These are phyloP conservation scores for Truncatella angustata DNA, from an alignment of 2,329 filamentous ascomycete genomes.

Conservation along the genomic window DNA sequence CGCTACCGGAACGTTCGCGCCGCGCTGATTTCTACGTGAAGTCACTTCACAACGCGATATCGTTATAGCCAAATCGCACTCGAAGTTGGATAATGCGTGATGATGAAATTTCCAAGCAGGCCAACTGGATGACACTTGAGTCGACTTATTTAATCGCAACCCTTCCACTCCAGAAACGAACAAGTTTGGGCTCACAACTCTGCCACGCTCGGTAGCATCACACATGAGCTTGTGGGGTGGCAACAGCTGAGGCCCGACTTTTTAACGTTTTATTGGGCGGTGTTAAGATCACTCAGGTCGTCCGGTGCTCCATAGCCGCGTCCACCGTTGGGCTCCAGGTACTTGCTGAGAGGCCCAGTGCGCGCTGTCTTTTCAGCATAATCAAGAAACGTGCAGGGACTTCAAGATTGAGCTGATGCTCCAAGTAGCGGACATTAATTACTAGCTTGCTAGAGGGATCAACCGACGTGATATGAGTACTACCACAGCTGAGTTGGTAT, in stretches of 20 bases:
- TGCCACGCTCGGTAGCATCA: slow-evolving; percentile 14
- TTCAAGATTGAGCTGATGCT: slow-evolving; percentile 41
- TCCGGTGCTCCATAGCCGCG: slow-evolving; percentile 17
- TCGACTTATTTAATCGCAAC: too few relatives aligned
- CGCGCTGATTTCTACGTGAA: too few relatives aligned
- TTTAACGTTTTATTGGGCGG: slow-evolving; percentile 18
- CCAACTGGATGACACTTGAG: too few relatives aligned
- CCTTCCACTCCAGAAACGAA: too few relatives aligned
- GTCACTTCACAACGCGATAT: too few relatives aligned
- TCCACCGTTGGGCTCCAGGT: slow-evolving; percentile 29
- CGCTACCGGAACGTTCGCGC: too few relatives aligned
- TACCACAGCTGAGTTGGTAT: slow-evolving; percentile 49
- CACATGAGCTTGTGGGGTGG: slow-evolving; percentile 12
- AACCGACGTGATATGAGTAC: slow-evolving; percentile 38
- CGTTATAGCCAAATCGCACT: too few relatives aligned
- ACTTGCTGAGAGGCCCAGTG: slow-evolving; percentile 26
- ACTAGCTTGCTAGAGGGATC: slow-evolving; percentile 21
- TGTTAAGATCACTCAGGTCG: slow-evolving; percentile 17
- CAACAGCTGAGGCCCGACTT: slow-evolving; percentile 7
- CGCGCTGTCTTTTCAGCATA: slow-evolving; percentile 29
- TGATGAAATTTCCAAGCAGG: too few relatives aligned
- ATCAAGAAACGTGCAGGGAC: slow-evolving; percentile 33
- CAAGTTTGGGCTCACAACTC: slow-evolving; percentile 8
- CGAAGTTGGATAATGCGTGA: too few relatives aligned
- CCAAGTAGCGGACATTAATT: slow-evolving; percentile 42